phyloP scores from a whole-genome alignment of 805 yeast species.

The Sugiyamaella lignohabitans region DNA sequence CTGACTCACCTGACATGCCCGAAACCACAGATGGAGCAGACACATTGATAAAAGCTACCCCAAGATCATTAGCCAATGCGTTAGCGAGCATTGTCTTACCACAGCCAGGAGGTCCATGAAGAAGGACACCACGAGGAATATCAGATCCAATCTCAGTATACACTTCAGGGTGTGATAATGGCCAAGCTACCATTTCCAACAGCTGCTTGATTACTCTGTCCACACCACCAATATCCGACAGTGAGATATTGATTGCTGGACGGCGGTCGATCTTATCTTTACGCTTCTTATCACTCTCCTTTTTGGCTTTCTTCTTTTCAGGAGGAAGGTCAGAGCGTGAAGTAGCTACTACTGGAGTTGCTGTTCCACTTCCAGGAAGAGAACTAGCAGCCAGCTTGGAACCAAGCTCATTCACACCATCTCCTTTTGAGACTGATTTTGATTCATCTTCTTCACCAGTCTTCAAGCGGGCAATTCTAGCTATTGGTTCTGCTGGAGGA shows the following conservation, averaged over 20 bases:
- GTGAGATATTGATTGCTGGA: constrained; percentile 49
- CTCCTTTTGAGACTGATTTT: background rate
- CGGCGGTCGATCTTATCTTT: constrained; percentile 54
- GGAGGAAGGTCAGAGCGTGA: constrained; percentile 12
- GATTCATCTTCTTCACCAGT: too few species aligned
- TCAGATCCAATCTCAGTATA: constrained; percentile 83
- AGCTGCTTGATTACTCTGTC: constrained; percentile 77
- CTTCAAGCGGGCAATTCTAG: too few species aligned
- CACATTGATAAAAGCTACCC: constrained; percentile 84
- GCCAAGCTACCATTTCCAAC: constrained; percentile 86
- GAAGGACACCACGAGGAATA: constrained; percentile 86
- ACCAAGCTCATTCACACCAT: background rate
- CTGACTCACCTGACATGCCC: constrained; percentile 99
- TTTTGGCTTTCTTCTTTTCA: constrained; percentile 37
- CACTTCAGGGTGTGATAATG: constrained; percentile 89
- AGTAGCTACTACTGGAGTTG: background rate
- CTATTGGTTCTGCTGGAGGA: constrained; percentile 10
- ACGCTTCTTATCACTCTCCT: constrained; percentile 45
- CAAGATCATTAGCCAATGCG: constrained; percentile 90
- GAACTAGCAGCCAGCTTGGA: background rate
- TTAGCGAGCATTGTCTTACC: constrained; percentile 96
- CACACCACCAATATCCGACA: constrained; percentile 83
- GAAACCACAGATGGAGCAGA: constrained; percentile 96
- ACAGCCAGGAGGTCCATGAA: constrained; percentile 99
- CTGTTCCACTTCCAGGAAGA: background rate